phyloP scores from a whole-genome alignment of 768 basidiomycete species.

The Tubosaeta sp. region DNA sequence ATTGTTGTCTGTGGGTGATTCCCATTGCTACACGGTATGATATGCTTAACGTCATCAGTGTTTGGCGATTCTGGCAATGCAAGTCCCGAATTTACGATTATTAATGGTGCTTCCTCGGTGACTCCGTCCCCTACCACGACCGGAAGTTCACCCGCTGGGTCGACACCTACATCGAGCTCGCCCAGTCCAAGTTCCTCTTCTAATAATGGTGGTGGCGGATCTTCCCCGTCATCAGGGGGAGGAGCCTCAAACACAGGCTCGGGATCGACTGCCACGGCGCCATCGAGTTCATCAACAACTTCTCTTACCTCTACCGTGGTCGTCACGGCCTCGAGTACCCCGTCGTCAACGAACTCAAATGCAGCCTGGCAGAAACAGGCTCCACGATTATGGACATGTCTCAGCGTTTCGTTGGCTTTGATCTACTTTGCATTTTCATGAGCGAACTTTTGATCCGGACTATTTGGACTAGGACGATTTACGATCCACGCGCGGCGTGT shows the following conservation, averaged over 20 bases:
- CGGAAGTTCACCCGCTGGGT: neutral
- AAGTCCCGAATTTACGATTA: constrained; percentile 38
- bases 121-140: constrained; percentile 7
- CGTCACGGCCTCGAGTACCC: neutral
- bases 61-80: constrained; percentile 41
- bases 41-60: constrained; percentile 19
- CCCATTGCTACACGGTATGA: too few relatives aligned
- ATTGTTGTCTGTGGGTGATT: constrained; percentile 35
- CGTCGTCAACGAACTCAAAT: constrained; percentile 15
- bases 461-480: constrained; percentile 10
- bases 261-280: constrained; percentile 1
- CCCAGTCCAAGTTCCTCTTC: neutral
- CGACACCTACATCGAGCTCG: constrained; percentile 3
- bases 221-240: neutral
- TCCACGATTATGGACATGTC: constrained; percentile 10
- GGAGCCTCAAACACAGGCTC: neutral
- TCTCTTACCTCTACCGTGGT: constrained; percentile 6
- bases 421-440: constrained; percentile 19
- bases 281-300: neutral
- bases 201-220: neutral
- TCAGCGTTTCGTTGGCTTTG: constrained; percentile 16
- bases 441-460: constrained; percentile 5
- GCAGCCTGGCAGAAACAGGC: constrained; percentile 25
- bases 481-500: constrained; percentile 4
- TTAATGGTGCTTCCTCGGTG: constrained; percentile 50